Conservation (phyloP, 176 grass and related monocot genomes). For the Zea luxurians region DNA sequence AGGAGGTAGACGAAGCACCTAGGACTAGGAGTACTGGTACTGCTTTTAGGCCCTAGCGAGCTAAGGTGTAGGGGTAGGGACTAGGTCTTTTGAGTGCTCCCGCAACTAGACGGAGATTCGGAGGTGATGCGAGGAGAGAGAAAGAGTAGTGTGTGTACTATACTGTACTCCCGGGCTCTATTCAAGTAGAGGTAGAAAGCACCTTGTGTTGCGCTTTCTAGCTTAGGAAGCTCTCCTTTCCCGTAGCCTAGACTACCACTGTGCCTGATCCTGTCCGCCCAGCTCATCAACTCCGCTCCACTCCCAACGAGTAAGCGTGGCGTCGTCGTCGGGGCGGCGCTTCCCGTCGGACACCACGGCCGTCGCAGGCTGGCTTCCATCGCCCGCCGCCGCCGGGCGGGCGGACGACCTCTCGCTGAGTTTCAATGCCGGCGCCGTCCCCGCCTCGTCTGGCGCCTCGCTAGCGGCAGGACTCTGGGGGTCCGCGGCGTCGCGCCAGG, state of each 20-base stretch:
- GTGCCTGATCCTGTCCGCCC: slow-evolving; percentile 14
- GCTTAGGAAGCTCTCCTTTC: background rate
- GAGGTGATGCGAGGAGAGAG: too few species aligned
- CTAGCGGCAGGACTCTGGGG: slow-evolving; percentile 48
- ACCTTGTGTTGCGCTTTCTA: slow-evolving; percentile 16
- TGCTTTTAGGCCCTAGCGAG: too few species aligned
- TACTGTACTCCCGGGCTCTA: too few species aligned
- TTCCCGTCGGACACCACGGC: slow-evolving; percentile 82
- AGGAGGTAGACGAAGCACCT: too few species aligned
- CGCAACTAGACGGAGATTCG: too few species aligned
- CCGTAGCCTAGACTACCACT: background rate
- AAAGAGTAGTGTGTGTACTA: too few species aligned
- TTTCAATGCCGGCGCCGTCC: slow-evolving; percentile 70
- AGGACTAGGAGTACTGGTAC: too few species aligned
- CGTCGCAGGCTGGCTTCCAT: slow-evolving; percentile 76
- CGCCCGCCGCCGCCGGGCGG: slow-evolving; percentile 43
- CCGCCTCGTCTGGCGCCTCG: slow-evolving; percentile 1
- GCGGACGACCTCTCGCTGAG: slow-evolving; percentile 85
- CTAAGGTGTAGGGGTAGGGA: too few species aligned
- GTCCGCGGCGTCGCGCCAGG: slow-evolving; percentile 28
- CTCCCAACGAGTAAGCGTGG: slow-evolving; percentile 30
- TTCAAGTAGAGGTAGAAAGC: too few species aligned
- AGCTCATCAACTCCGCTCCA: background rate
- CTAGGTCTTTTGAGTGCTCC: too few species aligned
- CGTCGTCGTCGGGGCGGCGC: slow-evolving; percentile 71